Evolutionary conservation across 306 rosid species (phyloP).

Genomic region (Abrus pulchellus): DNA sequence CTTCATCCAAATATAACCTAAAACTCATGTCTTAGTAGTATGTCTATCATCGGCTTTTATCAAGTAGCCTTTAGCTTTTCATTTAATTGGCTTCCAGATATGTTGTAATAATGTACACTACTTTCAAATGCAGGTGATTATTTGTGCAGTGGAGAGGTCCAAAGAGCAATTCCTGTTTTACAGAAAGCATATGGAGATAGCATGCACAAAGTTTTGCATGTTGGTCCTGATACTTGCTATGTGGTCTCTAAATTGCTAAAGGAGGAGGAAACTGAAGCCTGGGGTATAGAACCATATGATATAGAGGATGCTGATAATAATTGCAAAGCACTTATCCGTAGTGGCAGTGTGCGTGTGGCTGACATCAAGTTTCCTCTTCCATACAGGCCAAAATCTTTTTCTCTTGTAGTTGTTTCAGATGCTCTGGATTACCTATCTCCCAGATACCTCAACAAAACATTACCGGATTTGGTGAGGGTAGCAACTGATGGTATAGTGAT

Average conservation of each 20-base stretch:
- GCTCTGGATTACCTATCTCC: conserved; percentile 80
- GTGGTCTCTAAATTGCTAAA: conserved; percentile 66
- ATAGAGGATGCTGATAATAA: conserved; percentile 69
- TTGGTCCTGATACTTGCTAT: conserved; percentile 72
- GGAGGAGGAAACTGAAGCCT: conserved; percentile 81
- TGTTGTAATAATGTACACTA: conserved; percentile 20
- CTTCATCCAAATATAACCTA: neutral
- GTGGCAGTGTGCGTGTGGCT: conserved; percentile 70
- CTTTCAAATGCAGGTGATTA: conserved; percentile 64
- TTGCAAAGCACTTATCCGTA: conserved; percentile 70
- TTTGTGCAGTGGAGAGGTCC: conserved; percentile 74
- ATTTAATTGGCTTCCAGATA: conserved; percentile 19
- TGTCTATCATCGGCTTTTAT: neutral
- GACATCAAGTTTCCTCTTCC: conserved; percentile 83
- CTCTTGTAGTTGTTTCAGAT: conserved; percentile 76
- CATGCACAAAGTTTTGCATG: conserved; percentile 77
- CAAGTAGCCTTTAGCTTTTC: conserved; percentile 3
- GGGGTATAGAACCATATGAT: conserved; percentile 86
- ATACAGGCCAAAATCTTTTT: conserved; percentile 74
- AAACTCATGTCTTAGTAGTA: neutral
- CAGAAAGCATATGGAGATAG: conserved; percentile 69
- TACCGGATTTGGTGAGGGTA: conserved; percentile 77
- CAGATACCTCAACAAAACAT: conserved; percentile 79
- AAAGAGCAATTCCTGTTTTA: conserved; percentile 63
- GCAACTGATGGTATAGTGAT: conserved; percentile 68